phyloP scores from a whole-genome alignment of 2,329 filamentous ascomycete species.

The Aspergillus texensis region DNA sequence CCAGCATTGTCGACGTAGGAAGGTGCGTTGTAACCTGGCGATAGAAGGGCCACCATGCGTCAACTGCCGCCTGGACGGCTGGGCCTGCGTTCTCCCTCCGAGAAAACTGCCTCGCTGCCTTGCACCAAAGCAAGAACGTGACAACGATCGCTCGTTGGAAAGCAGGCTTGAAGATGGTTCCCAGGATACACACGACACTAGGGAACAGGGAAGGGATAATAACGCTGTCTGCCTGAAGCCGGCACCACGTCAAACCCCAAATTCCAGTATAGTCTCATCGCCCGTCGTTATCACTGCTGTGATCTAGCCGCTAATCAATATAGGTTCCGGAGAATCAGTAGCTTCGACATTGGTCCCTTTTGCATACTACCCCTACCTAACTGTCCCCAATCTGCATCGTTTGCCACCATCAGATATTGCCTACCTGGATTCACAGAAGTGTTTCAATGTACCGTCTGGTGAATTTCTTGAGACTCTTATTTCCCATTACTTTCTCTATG shows the following conservation, averaged over 20 bases:
- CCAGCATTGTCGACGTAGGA: not conserved
- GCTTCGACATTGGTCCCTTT: not conserved
- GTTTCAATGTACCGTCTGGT: not conserved
- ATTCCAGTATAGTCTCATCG: not conserved
- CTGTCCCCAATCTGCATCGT: not conserved
- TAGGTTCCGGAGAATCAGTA: not conserved
- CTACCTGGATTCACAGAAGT: not conserved
- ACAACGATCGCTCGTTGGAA: not conserved
- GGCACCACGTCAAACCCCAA: not conserved
- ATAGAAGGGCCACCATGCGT: not conserved
- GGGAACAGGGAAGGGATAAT: not conserved
- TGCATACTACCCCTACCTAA: not conserved
- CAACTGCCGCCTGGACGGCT: not conserved
- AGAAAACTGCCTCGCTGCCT: not conserved
- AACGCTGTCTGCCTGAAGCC: not conserved
- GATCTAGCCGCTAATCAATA: rapidly evolving
- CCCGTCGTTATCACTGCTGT: not conserved
- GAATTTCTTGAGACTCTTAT: not conserved
- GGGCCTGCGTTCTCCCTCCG: not conserved
- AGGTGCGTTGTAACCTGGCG: not conserved
- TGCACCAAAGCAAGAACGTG: not conserved
- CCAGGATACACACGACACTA: not conserved
- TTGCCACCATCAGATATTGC: not conserved
- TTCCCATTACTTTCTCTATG: not conserved
- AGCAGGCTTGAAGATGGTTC: no score